A percentile compares a stretch with the other conserved stretches of the same genome.
These are phyloP conservation scores for Arthrobotrys sinensis DNA, from an alignment of 2,329 filamentous ascomycete genomes.

Conservation along the genomic window DNA sequence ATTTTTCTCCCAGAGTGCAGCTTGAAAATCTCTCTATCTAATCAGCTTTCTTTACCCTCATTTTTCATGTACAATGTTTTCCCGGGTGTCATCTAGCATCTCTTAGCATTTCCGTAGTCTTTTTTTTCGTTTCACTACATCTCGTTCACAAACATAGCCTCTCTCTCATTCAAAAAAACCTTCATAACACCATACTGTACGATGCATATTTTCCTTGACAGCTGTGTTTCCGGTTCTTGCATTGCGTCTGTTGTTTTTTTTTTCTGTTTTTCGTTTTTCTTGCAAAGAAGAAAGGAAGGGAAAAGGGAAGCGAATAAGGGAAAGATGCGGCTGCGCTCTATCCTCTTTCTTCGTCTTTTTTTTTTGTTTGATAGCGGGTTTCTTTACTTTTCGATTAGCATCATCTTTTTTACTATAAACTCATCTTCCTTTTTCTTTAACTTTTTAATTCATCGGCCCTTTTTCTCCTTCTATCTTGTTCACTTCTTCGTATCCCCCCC, in stretches of 20 bases:
- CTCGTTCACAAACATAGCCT: constrained; percentile 34
- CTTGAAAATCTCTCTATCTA: constrained; percentile 20
- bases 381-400: constrained; percentile 12
- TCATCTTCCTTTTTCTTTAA: constrained; percentile 11
- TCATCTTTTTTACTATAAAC: constrained; percentile 28
- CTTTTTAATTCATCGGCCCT: constrained; percentile 8
- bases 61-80: constrained; percentile 32
- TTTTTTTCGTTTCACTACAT: constrained; percentile 24
- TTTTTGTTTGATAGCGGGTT: constrained; percentile 29
- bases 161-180: constrained; percentile 6
- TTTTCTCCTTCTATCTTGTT: constrained; percentile 8
- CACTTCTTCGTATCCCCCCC: no score
- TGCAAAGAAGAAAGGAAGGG: not conserved
- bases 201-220: constrained; percentile 27
- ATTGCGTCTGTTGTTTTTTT: constrained; percentile 32
- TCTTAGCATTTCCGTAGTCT: constrained; percentile 7
- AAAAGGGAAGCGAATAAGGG: not conserved
- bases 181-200: constrained; percentile 27
- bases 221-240: constrained; percentile 5
- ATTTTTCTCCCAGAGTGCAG: constrained; percentile 28
- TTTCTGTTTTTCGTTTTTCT: constrained; percentile 21
- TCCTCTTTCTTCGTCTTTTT: constrained; percentile 2
- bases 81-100: constrained; percentile 24
- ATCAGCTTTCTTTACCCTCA: constrained; percentile 35
- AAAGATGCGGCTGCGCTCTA: not conserved